These are phyloP conservation scores for Fagopyrum esculentum DNA, from an alignment of 148 eudicot species.

Conservation along the genomic window DNA sequence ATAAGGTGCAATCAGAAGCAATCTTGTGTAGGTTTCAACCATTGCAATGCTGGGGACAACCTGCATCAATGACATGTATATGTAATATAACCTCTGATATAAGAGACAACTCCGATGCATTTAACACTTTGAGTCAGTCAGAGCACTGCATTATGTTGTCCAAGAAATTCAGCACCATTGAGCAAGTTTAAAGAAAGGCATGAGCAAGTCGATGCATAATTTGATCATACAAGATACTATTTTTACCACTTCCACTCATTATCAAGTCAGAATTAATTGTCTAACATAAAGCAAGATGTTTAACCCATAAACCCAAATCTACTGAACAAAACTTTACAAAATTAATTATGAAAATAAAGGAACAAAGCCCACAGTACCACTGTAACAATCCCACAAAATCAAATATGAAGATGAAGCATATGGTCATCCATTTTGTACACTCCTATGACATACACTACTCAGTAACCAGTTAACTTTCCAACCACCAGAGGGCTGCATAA, in stretches of 20 bases:
- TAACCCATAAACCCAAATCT: background rate
- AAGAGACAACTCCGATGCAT: background rate
- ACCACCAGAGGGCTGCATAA: background rate
- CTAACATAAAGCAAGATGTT: background rate
- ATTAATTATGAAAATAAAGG: background rate
- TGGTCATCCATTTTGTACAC: background rate
- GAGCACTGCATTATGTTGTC: background rate
- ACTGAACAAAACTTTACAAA: background rate
- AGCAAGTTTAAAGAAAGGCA: background rate
- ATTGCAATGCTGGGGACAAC: constrained; percentile 89
- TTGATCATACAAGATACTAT: background rate
- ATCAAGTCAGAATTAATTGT: background rate
- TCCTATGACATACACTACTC: background rate
- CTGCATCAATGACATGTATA: constrained; percentile 36
- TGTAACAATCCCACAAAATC: background rate
- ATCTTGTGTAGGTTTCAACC: constrained; percentile 94
- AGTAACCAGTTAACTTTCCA: background rate
- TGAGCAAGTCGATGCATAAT: background rate
- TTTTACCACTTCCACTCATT: background rate
- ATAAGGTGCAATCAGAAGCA: constrained; percentile 83
- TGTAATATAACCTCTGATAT: background rate
- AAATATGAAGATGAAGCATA: background rate
- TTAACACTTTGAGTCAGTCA: background rate
- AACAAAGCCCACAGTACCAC: background rate
- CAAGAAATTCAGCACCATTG: background rate